Conservation (phyloP, 164 flowering plant genomes). For the Cinnamomum chago region DNA sequence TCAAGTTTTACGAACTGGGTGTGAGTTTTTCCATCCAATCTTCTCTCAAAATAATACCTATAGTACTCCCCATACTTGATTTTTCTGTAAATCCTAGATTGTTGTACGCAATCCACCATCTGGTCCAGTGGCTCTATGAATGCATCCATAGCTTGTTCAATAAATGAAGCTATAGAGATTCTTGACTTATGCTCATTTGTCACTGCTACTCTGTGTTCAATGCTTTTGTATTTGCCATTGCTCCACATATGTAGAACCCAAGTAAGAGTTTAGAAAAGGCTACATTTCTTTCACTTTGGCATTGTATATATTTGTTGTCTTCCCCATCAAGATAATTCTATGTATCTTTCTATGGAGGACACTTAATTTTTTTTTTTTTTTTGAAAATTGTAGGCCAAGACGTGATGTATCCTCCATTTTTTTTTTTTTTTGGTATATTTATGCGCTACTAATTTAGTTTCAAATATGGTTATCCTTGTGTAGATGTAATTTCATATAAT, state of each 20-base stretch:
- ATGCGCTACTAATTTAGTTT: no score
- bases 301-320: no score
- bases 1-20: background rate
- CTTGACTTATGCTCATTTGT: constrained; percentile 19
- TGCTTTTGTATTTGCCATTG: constrained; percentile 17
- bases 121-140: constrained; percentile 12
- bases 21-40: constrained; percentile 22
- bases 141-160: constrained; percentile 5
- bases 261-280: no score
- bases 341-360: no score
- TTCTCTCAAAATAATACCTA: constrained; percentile 7
- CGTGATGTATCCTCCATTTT: no score
- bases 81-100: constrained; percentile 8
- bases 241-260: constrained; percentile 18
- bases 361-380: no score
- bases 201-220: constrained; percentile 21
- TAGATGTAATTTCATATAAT: no score
- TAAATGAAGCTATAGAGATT: constrained; percentile 21
- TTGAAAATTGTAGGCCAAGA: no score
- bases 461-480: no score
- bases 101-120: constrained; percentile 4
- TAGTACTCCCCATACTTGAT: constrained; percentile 12
- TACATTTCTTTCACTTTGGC: no score
- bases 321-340: no score
- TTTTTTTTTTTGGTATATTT: no score